phyloP scores from a whole-genome alignment of 2,329 filamentous ascomycete species.

The Pseudocercospora pini-densiflorae region DNA sequence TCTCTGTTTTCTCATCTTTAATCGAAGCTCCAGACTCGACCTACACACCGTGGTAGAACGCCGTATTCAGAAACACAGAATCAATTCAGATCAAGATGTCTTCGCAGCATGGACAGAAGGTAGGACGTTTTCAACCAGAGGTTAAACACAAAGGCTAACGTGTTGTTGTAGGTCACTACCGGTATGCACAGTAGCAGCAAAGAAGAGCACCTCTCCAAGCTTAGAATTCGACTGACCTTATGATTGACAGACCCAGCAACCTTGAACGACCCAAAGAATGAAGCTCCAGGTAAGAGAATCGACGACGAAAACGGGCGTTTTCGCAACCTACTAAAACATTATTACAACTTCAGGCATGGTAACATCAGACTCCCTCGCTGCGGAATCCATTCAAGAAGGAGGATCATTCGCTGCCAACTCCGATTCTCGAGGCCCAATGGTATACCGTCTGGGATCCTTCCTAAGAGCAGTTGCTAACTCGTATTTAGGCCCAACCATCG shows the following conservation, averaged over 20 bases:
- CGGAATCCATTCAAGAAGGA: constrained; percentile 66
- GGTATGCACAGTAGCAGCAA: neutral
- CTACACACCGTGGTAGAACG: neutral
- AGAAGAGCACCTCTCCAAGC: neutral
- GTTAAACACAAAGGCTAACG: neutral
- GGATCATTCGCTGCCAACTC: constrained; percentile 67
- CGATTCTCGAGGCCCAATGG: constrained; percentile 51
- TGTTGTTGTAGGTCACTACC: neutral
- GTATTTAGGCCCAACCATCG: constrained; percentile 53
- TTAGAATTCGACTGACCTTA: neutral
- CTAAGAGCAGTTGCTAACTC: too few species aligned
- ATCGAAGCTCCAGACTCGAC: neutral
- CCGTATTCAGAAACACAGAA: neutral
- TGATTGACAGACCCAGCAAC: constrained; percentile 50
- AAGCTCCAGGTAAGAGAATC: constrained; percentile 60
- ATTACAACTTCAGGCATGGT: constrained; percentile 45
- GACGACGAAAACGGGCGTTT: too few species aligned
- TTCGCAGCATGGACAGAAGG: constrained; percentile 1
- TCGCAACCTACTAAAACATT: too few species aligned
- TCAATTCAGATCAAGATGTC: neutral
- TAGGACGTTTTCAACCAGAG: neutral
- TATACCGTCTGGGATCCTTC: neutral
- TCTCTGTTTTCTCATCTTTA: neutral
- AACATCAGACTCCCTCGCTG: constrained; percentile 72
- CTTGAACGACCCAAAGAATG: constrained; percentile 58